A percentile compares a stretch with the other conserved stretches of the same genome.
Evolutionary conservation across 768 basidiomycete species (phyloP).

Genomic region (Agrocybe chaxingu): DNA sequence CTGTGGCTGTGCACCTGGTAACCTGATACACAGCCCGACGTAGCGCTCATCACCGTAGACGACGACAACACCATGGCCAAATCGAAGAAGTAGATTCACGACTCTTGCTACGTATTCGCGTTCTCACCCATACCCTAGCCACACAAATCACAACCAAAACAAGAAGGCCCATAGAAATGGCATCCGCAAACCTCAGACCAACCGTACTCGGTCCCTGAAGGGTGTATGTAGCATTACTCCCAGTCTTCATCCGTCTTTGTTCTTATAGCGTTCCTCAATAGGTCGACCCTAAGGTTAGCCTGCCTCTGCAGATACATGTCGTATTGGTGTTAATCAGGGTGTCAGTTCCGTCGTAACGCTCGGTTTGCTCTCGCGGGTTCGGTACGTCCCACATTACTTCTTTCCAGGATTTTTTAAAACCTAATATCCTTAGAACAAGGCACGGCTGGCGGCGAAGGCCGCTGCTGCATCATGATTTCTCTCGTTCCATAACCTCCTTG

Average conservation of each 20-base stretch:
- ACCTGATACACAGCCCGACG: conserved; percentile 3
- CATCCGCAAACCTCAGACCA: conserved; percentile 78
- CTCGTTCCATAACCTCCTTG: not conserved
- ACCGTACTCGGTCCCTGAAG: conserved; percentile 77
- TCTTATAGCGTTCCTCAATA: conserved; percentile 23
- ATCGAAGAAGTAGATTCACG: conserved; percentile 83
- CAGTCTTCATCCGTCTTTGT: conserved; percentile 1
- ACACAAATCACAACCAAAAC: conserved; percentile 95
- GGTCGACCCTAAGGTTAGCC: conserved; percentile 76
- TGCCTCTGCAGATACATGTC: conserved; percentile 2
- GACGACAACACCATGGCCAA: conserved; percentile 76
- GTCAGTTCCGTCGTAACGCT: conserved; percentile 84
- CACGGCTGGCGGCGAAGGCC: conserved; percentile 58
- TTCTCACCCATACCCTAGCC: conserved; percentile 38
- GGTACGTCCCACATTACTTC: conserved; percentile 40
- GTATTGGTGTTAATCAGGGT: conserved; percentile 9
- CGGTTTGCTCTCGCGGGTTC: conserved; percentile 71
- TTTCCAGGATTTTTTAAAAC: conserved; percentile 1
- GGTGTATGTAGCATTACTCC: conserved; percentile 67
- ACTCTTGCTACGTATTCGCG: not conserved
- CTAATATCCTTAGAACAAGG: conserved; percentile 49
- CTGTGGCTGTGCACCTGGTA: conserved; percentile 37
- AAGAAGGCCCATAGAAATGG: conserved; percentile 98
- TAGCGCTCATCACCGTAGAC: conserved; percentile 26
- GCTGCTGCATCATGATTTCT: conserved; percentile 32